These are phyloP conservation scores for Angophora floribunda DNA, from an alignment of 345 rosid species.

Conservation along the genomic window DNA sequence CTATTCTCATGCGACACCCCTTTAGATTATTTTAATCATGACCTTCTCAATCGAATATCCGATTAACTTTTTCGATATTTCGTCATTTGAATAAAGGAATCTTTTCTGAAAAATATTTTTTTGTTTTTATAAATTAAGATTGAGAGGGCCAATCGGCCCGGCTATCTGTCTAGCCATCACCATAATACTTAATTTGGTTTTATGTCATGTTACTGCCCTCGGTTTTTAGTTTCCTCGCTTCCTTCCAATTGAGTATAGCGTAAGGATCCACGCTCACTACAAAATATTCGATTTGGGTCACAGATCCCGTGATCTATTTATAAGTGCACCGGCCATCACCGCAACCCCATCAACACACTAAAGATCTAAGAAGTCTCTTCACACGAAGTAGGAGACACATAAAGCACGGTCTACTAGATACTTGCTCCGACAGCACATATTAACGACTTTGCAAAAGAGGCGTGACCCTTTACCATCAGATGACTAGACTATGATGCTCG, in stretches of 20 bases:
- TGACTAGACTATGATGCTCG: neutral
- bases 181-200: neutral
- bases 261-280: neutral
- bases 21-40: neutral
- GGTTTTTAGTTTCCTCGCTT: neutral
- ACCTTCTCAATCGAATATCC: neutral
- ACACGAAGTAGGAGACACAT: neutral
- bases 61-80: neutral
- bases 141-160: neutral
- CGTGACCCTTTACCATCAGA: neutral
- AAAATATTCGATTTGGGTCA: neutral
- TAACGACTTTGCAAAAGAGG: no score
- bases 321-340: fast-evolving
- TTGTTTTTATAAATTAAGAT: neutral
- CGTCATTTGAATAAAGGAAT: neutral
- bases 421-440: neutral
- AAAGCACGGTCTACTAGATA: no score
- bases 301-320: neutral
- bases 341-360: neutral
- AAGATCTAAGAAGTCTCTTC: neutral
- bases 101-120: neutral
- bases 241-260: neutral
- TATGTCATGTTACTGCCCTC: no score
- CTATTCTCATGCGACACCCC: neutral
- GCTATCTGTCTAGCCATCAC: neutral